phyloP scores from a whole-genome alignment of 371 early-diverging fungal species.

The Haplosporangium sp. region DNA sequence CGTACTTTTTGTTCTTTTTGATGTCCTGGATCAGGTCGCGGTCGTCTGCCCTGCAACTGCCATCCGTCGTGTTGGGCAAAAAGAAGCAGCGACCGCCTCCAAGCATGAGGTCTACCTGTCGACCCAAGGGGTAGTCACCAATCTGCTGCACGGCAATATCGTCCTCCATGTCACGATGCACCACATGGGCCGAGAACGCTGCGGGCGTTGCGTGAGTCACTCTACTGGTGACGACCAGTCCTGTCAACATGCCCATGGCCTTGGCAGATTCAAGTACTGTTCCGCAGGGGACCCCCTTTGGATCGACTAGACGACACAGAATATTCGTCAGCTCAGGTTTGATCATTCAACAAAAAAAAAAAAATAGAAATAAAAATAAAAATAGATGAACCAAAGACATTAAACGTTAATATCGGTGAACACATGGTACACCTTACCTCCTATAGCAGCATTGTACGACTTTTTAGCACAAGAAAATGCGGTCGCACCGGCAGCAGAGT shows the following conservation, averaged over 20 bases:
- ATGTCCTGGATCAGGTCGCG: constrained; percentile 68
- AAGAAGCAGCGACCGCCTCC: constrained; percentile 94
- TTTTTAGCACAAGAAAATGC: constrained; percentile 90
- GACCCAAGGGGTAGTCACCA: constrained; percentile 85
- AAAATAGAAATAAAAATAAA: not conserved
- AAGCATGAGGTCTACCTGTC: constrained; percentile 89
- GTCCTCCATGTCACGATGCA: constrained; percentile 79
- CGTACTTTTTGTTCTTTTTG: constrained; percentile 53
- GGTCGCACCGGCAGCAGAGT: constrained; percentile 97
- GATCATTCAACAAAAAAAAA: not conserved
- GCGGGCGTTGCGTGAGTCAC: constrained; percentile 93
- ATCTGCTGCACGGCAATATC: constrained; percentile 90
- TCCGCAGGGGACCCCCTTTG: constrained; percentile 80
- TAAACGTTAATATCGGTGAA: too few relatives aligned
- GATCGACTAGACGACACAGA: constrained; percentile 65
- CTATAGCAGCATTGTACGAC: constrained; percentile 92
- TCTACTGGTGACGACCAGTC: constrained; percentile 94
- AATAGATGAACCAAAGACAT: too few relatives aligned
- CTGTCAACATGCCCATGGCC: constrained; percentile 80
- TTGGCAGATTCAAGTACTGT: constrained; percentile 96
- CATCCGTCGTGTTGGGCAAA: constrained; percentile 64
- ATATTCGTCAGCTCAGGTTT: too few relatives aligned
- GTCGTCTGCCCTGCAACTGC: constrained; percentile 80
- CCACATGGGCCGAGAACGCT: constrained; percentile 86
- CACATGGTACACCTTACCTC: too few relatives aligned